These are phyloP conservation scores for Suillus alpinus DNA, from an alignment of 768 basidiomycete genomes.

Conservation along the genomic window DNA sequence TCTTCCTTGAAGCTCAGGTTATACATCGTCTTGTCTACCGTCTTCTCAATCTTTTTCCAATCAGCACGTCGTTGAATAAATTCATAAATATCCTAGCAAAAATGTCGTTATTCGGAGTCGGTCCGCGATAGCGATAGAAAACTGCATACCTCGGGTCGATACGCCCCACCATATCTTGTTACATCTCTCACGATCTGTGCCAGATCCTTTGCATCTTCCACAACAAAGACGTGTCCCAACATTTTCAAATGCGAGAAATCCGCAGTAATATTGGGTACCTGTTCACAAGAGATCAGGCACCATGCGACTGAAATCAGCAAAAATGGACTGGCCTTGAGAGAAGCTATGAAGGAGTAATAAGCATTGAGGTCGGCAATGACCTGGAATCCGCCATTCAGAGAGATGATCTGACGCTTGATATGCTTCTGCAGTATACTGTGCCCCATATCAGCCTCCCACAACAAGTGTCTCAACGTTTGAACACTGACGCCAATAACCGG, in stretches of 20 bases:
- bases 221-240: conserved; percentile 95
- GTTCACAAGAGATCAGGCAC: background rate
- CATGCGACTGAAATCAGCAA: background rate
- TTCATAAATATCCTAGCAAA: conserved; percentile 81
- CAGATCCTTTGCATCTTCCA: conserved; percentile 93
- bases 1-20: conserved; percentile 92
- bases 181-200: conserved; percentile 96
- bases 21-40: conserved; percentile 94
- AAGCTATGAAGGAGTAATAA: conserved; percentile 85
- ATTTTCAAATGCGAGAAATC: conserved; percentile 96
- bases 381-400: conserved; percentile 89
- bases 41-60: conserved; percentile 98
- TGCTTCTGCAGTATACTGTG: conserved; percentile 90
- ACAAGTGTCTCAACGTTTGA: conserved; percentile 24
- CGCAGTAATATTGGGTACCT: conserved; percentile 76
- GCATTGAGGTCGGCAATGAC: conserved; percentile 95
- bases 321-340: conserved; percentile 60
- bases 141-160: conserved; percentile 78
- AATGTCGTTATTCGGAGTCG: background rate
- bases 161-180: conserved; percentile 91
- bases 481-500: conserved; percentile 72
- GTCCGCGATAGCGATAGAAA: background rate
- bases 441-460: background rate
- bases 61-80: conserved; percentile 93
- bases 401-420: conserved; percentile 96